Evolutionary conservation across 2,329 filamentous ascomycete species (phyloP).

Genomic region (Dactylellina drechsleri): DNA sequence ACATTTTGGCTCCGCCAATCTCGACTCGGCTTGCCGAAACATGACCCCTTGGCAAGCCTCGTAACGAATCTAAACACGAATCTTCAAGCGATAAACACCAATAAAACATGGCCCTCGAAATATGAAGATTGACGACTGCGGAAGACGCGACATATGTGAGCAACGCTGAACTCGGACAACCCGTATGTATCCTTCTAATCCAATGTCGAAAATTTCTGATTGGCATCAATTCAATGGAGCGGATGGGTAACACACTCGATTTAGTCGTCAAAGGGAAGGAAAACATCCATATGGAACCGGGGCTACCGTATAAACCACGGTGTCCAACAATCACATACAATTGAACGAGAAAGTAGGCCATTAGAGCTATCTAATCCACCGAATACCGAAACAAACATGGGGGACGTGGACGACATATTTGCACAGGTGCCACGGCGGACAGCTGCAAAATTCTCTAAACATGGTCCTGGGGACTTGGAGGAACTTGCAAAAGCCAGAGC

Average conservation of each 20-base stretch:
- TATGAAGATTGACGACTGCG: conserved; percentile 37
- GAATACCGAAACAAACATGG: conserved; percentile 25
- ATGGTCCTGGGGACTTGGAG: conserved; percentile 42
- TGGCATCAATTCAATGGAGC: background rate
- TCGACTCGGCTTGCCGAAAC: background rate
- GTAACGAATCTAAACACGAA: conserved; percentile 33
- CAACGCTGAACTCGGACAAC: conserved; percentile 23
- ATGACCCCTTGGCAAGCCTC: conserved; percentile 10
- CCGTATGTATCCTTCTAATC: conserved; percentile 35
- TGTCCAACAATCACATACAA: background rate
- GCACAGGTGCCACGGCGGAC: conserved; percentile 53
- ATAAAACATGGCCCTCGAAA: conserved; percentile 30
- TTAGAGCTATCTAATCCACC: background rate
- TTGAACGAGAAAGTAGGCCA: background rate
- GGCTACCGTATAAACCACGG: conserved; percentile 29
- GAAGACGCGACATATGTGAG: conserved; percentile 39
- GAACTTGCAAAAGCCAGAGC: conserved; percentile 60
- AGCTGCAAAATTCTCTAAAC: conserved; percentile 36
- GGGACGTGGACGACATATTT: conserved; percentile 47
- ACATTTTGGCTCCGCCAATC: conserved; percentile 8
- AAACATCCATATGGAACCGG: conserved; percentile 35
- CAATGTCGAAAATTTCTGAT: background rate
- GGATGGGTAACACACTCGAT: conserved; percentile 28
- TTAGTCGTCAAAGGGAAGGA: conserved; percentile 33
- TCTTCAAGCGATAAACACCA: conserved; percentile 2